Percentiles rank a stretch among this genome's conserved stretches.
Evolutionary conservation across 2,329 filamentous ascomycete genomes (phyloP).

Genomic region (Colletotrichum tropicicola): DNA sequence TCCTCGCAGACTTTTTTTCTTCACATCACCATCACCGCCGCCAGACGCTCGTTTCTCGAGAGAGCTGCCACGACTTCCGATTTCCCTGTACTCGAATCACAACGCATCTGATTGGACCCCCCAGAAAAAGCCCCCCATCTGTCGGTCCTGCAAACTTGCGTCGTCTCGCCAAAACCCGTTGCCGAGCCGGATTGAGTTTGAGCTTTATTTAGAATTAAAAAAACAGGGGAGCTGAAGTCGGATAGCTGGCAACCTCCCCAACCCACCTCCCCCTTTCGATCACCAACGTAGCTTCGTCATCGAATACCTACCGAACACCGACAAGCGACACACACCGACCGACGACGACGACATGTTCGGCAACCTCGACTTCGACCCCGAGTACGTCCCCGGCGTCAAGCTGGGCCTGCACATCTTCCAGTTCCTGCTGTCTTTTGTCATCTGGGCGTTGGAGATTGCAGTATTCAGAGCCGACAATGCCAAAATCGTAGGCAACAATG

Average conservation of each 20-base stretch:
- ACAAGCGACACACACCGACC: background rate
- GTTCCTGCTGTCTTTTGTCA: constrained; percentile 61
- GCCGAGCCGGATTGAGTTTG: constrained; percentile 28
- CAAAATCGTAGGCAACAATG: constrained; percentile 64
- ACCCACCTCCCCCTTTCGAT: constrained; percentile 17
- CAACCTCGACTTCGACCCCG: constrained; percentile 61
- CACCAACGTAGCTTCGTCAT: background rate
- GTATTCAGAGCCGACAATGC: constrained; percentile 61
- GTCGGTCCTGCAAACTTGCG: constrained; percentile 12
- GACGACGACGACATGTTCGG: constrained; percentile 48
- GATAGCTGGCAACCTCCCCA: constrained; percentile 19
- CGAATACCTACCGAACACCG: background rate
- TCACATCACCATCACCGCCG: background rate
- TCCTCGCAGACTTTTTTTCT: background rate
- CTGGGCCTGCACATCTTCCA: constrained; percentile 65
- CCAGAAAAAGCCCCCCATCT: background rate
- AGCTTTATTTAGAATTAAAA: constrained; percentile 25
- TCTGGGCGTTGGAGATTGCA: constrained; percentile 68
- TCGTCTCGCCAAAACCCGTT: constrained; percentile 29
- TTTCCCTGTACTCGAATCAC: background rate
- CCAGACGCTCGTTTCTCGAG: constrained; percentile 6
- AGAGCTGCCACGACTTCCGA: background rate
- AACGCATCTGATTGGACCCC: constrained; percentile 19
- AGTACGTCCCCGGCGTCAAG: constrained; percentile 64
- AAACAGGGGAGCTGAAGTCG: constrained; percentile 25